Percentiles rank a stretch among this genome's conserved stretches.
phyloP scores from a whole-genome alignment of 169 alveolate genomes.

The Perkinsus chesapeaki region DNA sequence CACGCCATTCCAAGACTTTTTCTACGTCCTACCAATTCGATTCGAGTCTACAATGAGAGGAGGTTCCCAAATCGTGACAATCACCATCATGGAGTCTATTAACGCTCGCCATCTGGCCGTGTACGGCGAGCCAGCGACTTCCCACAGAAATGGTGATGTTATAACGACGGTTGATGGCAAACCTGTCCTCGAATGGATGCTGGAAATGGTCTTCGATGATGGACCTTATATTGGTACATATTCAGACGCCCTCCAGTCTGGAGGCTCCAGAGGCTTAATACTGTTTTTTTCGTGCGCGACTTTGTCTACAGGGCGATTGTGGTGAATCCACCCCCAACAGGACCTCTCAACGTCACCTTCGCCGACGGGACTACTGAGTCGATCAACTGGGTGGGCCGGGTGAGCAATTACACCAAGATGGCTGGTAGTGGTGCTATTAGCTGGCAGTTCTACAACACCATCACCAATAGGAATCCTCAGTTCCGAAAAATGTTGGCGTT shows the following conservation, averaged over 20 bases:
- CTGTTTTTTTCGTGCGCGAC: background rate
- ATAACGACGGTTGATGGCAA: background rate
- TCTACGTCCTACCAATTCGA: background rate
- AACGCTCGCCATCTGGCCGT: background rate
- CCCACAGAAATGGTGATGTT: background rate
- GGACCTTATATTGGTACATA: background rate
- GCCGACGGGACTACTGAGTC: background rate
- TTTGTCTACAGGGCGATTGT: background rate
- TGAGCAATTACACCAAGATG: background rate
- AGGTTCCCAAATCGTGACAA: background rate
- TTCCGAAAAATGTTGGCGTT: background rate
- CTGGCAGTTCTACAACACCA: background rate
- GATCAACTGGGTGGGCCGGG: background rate
- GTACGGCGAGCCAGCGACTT: background rate
- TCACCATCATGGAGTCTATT: background rate
- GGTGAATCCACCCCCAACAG: background rate
- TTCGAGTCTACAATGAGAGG: background rate
- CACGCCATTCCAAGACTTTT: background rate
- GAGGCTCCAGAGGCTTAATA: background rate
- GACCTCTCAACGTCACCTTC: background rate
- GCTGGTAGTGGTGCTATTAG: background rate
- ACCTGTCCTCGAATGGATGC: background rate
- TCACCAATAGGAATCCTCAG: background rate
- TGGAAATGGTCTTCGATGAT: background rate
- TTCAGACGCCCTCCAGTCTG: background rate